Evolutionary conservation across 345 rosid species (phyloP).

Genomic region (Fremontodendron californicum): DNA sequence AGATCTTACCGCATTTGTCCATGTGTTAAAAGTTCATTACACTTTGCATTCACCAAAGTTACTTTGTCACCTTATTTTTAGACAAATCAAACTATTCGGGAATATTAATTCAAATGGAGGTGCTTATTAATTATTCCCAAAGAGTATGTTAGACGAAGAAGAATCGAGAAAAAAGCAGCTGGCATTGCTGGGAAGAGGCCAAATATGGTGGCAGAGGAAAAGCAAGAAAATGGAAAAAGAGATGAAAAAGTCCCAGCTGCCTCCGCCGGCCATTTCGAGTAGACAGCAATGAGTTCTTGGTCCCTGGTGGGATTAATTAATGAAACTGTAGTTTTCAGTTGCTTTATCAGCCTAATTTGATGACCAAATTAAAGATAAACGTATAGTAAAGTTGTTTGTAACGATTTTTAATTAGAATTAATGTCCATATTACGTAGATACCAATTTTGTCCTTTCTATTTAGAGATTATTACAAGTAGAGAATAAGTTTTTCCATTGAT

Average conservation of each 20-base stretch:
- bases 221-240: slow-evolving; percentile 6
- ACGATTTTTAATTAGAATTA: neutral
- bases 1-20: neutral
- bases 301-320: neutral
- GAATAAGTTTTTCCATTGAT: no score
- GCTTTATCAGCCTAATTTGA: slow-evolving; percentile 31
- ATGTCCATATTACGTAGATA: no score
- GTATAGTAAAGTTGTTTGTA: neutral
- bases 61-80: neutral
- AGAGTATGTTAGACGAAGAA: slow-evolving; percentile 49
- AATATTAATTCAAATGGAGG: slow-evolving; percentile 31
- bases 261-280: neutral
- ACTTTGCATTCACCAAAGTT: neutral
- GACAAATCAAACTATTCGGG: neutral
- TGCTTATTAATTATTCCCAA: slow-evolving; percentile 63
- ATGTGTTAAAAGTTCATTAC: neutral
- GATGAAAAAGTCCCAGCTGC: neutral
- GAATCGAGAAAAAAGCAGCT: slow-evolving; percentile 45
- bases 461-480: no score
- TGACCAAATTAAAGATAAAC: neutral
- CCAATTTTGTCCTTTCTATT: no score
- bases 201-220: slow-evolving; percentile 3
- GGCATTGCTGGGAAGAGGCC: slow-evolving; percentile 18
- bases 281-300: slow-evolving; percentile 18
- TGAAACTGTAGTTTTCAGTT: slow-evolving; percentile 27